Percentiles rank a stretch among this genome's conserved stretches.
Conservation (phyloP, 75 land plant genomes). For the Selaginella moellendorffii region DNA sequence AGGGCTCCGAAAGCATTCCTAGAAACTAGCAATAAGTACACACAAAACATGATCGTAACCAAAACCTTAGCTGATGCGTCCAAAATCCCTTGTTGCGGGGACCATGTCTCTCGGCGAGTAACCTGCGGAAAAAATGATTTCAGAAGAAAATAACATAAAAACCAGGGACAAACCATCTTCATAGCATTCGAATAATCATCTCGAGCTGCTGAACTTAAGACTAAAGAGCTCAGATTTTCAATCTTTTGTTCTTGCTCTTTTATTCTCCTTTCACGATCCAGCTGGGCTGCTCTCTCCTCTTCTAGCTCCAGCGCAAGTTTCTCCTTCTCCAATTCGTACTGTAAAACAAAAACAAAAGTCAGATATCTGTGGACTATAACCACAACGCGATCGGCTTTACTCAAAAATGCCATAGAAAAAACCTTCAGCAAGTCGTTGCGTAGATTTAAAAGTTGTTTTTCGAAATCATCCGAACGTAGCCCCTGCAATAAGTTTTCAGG, state of each 20-base stretch:
- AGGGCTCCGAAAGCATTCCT: background rate
- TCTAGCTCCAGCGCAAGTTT: slow-evolving; percentile 1
- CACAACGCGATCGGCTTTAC: background rate
- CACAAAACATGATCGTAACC: no score
- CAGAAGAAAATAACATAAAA: background rate
- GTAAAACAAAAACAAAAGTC: no score
- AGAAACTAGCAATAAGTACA: no score
- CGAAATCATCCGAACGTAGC: background rate
- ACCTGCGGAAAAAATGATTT: slow-evolving; percentile 9
- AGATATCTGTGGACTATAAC: no score
- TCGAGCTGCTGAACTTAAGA: slow-evolving; percentile 17
- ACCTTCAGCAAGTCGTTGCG: background rate
- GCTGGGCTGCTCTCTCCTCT: background rate
- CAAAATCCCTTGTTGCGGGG: slow-evolving; percentile 17
- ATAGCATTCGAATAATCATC: slow-evolving; percentile 11
- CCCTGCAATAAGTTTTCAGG: background rate
- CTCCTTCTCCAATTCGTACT: slow-evolving; percentile 5
- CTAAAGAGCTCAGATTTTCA: background rate
- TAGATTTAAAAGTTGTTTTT: background rate
- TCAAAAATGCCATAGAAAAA: background rate
- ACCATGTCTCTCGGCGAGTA: slow-evolving; percentile 23
- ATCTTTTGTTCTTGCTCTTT: background rate
- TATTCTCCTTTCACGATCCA: background rate
- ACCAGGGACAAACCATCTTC: slow-evolving; percentile 19
- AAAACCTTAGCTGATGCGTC: background rate